Conservation (phyloP, 805 yeast species). For the Lipomyces japonicus region DNA sequence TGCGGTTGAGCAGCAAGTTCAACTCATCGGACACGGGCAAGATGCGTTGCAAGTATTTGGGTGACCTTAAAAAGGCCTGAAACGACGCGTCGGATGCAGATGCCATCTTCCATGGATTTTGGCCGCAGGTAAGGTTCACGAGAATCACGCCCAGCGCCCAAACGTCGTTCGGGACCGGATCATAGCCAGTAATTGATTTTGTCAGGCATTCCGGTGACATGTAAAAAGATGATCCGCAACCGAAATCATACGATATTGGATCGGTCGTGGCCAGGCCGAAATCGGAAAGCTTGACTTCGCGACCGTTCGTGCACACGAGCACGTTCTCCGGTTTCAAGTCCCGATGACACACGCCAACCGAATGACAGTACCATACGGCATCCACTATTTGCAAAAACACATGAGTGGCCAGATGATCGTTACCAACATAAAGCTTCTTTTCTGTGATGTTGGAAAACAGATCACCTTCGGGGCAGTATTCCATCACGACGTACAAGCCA, state of each 20-base stretch:
- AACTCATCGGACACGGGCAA: conserved; percentile 69
- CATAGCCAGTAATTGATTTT: conserved; percentile 11
- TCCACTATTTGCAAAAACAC: conserved; percentile 75
- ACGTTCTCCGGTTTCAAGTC: conserved; percentile 96
- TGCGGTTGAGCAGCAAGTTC: conserved; percentile 46
- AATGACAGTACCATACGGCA: conserved; percentile 78
- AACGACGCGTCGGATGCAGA: conserved; percentile 59
- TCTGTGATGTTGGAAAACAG: conserved; percentile 83
- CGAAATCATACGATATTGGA: conserved; percentile 61
- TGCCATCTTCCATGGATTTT: conserved; percentile 90
- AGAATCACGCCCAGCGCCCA: conserved; percentile 84
- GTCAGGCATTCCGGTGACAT: conserved; percentile 64
- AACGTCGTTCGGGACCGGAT: conserved; percentile 62
- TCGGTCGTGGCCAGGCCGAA: conserved; percentile 80
- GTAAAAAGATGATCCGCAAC: conserved; percentile 83
- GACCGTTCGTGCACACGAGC: conserved; percentile 57
- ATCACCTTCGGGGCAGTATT: conserved; percentile 81
- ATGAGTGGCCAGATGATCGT: conserved; percentile 49
- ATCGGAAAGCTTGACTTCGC: conserved; percentile 66
- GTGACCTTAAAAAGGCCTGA: conserved; percentile 55
- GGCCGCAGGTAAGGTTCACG: conserved; percentile 72
- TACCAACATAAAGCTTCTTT: conserved; percentile 47
- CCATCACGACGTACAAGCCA: conserved; percentile 68
- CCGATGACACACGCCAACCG: conserved; percentile 81
- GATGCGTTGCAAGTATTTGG: conserved; percentile 55